Percentiles rank a stretch among this genome's conserved stretches.
phyloP scores from a whole-genome alignment of 768 basidiomycete species.

The Rhizopogon salebrosus region DNA sequence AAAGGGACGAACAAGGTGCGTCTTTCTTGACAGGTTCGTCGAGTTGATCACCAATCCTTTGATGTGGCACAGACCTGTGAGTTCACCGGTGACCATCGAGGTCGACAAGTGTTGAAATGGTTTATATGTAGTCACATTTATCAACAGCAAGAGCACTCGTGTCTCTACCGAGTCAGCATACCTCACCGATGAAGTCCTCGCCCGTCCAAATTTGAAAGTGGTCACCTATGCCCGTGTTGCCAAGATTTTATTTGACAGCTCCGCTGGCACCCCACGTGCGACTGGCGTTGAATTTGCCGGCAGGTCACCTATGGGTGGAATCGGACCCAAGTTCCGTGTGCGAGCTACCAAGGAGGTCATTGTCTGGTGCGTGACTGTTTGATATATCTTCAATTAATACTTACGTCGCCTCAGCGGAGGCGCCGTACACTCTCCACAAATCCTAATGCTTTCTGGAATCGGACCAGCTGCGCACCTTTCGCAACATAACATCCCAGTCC shows the following conservation, averaged over 20 bases:
- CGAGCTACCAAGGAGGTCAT: conserved; percentile 56
- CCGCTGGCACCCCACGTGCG: conserved; percentile 38
- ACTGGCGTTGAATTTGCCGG: conserved; percentile 56
- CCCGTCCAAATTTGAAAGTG: conserved; percentile 61
- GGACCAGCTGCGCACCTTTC: conserved; percentile 60
- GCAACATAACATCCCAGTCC: conserved; percentile 46
- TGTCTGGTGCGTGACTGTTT: conserved; percentile 41
- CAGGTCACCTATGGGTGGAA: conserved; percentile 16
- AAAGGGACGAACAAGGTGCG: conserved; percentile 58
- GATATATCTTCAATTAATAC: background rate
- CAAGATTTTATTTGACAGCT: conserved; percentile 48
- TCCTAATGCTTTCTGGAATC: conserved; percentile 72
- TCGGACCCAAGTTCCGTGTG: conserved; percentile 37
- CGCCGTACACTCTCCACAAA: conserved; percentile 59
- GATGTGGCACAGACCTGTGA: conserved; percentile 35
- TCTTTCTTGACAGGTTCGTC: background rate
- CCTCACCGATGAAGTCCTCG: conserved; percentile 57
- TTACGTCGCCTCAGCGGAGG: conserved; percentile 41
- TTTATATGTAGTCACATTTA: conserved; percentile 54
- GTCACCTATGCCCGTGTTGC: conserved; percentile 53
- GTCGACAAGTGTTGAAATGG: conserved; percentile 2
- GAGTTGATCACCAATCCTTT: background rate
- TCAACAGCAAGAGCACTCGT: conserved; percentile 45
- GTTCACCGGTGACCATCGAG: conserved; percentile 5
- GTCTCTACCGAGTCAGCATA: conserved; percentile 66